Percentiles rank a stretch among this genome's conserved stretches.
phyloP scores from a whole-genome alignment of 1,284 basidiomycete species.

The Chalciporus piperatoides region DNA sequence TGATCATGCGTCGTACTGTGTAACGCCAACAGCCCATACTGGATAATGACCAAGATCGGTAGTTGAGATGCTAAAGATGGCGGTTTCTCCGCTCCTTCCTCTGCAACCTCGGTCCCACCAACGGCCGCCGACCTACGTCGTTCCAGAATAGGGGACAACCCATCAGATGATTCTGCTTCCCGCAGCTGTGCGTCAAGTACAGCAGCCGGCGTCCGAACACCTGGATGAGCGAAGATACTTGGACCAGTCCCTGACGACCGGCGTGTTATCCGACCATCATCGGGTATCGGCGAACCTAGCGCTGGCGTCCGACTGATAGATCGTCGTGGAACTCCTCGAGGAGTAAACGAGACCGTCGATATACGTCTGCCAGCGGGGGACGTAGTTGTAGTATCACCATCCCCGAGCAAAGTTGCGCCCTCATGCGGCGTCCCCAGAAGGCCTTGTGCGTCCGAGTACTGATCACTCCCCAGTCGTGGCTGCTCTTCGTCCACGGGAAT shows the following conservation, averaged over 20 bases:
- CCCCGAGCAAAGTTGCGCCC: constrained; percentile 13
- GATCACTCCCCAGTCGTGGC: constrained; percentile 19
- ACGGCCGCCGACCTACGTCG: constrained; percentile 12
- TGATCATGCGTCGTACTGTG: constrained; percentile 85
- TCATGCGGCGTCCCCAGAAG: constrained; percentile 26
- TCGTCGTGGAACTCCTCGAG: constrained; percentile 18
- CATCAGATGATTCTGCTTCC: constrained; percentile 40
- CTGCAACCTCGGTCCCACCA: constrained; percentile 6
- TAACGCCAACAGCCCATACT: constrained; percentile 75
- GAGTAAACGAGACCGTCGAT: constrained; percentile 10
- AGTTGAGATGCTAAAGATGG: constrained; percentile 64
- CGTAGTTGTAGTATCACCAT: constrained; percentile 8
- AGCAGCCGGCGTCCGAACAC: constrained; percentile 69
- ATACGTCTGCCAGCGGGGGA: constrained; percentile 19
- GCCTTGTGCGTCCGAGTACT: constrained; percentile 33
- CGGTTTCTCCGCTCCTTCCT: constrained; percentile 34
- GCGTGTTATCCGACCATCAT: constrained; percentile 40
- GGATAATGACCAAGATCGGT: constrained; percentile 68
- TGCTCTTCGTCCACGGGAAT: constrained; percentile 25
- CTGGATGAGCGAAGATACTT: constrained; percentile 76
- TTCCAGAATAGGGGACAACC: constrained; percentile 53
- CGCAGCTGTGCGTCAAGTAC: constrained; percentile 62
- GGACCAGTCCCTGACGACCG: constrained; percentile 57
- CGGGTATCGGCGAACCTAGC: constrained; percentile 19
- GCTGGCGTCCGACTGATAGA: constrained; percentile 33